These are phyloP conservation scores for Colletotrichum coccodes DNA, from an alignment of 2,329 filamentous ascomycete genomes.

Conservation along the genomic window DNA sequence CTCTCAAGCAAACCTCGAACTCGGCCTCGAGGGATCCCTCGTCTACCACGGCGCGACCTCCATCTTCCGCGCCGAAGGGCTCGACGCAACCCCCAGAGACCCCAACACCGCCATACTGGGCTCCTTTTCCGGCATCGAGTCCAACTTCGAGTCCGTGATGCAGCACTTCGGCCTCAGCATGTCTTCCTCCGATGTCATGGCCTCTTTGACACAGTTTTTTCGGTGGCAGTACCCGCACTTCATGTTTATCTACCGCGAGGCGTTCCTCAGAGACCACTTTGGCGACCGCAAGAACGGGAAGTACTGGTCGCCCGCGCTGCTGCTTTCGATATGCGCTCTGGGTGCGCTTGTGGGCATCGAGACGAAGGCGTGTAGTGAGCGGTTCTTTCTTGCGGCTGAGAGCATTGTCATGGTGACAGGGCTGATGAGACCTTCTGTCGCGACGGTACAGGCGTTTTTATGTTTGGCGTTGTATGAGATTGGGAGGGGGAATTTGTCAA, in stretches of 20 bases:
- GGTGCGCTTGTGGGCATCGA: slow-evolving; percentile 34
- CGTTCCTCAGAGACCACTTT: slow-evolving; percentile 37
- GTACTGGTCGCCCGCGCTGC: slow-evolving; percentile 40
- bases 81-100: not conserved
- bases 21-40: slow-evolving; percentile 31
- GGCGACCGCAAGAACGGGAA: slow-evolving; percentile 28
- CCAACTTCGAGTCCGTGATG: slow-evolving; percentile 33
- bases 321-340: slow-evolving; percentile 39
- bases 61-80: slow-evolving; percentile 36
- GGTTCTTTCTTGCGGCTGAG: slow-evolving; percentile 38
- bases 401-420: slow-evolving; percentile 39
- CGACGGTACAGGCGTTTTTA: slow-evolving; percentile 39
- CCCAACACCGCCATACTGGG: not conserved
- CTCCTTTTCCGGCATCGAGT: slow-evolving; percentile 20
- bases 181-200: slow-evolving; percentile 33
- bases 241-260: slow-evolving; percentile 44
- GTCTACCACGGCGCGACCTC: slow-evolving; percentile 38
- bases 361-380: slow-evolving; percentile 27
- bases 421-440: slow-evolving; percentile 36
- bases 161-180: slow-evolving; percentile 39
- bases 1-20: slow-evolving; percentile 2
- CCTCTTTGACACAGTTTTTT: slow-evolving; percentile 39
- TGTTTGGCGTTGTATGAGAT: slow-evolving; percentile 43
- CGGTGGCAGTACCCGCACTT: slow-evolving; percentile 44
- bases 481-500: slow-evolving; percentile 39